These are phyloP conservation scores for Suillus fuscotomentosus DNA, from an alignment of 768 basidiomycete genomes.

Conservation along the genomic window DNA sequence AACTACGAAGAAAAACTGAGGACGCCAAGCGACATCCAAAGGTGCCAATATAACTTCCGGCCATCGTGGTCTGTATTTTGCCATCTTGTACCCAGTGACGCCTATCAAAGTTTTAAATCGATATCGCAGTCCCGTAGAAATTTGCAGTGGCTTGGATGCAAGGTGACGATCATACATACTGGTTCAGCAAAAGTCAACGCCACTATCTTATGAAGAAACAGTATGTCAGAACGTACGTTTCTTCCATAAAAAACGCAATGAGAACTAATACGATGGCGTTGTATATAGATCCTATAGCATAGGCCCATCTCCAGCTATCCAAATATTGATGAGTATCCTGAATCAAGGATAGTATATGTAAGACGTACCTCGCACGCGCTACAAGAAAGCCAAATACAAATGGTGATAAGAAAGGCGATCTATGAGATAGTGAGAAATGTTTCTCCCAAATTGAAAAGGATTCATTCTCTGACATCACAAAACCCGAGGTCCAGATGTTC, in stretches of 20 bases:
- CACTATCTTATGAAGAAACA: not conserved
- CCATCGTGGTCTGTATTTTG: constrained; percentile 46
- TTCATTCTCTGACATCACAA: constrained; percentile 48
- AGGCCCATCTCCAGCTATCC: constrained; percentile 48
- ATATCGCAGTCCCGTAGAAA: constrained; percentile 33
- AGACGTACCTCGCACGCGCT: constrained; percentile 23
- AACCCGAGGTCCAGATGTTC: constrained; percentile 53
- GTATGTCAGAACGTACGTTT: constrained; percentile 36
- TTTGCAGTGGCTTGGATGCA: constrained; percentile 10
- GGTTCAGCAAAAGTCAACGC: constrained; percentile 4
- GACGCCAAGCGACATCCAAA: constrained; percentile 46
- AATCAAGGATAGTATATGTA: not conserved
- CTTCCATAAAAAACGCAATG: constrained; percentile 47
- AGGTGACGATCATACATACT: constrained; percentile 48
- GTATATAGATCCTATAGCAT: constrained; percentile 51
- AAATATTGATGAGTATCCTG: not conserved
- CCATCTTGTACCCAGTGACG: constrained; percentile 44
- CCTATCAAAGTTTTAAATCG: constrained; percentile 49
- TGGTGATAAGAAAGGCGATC: constrained; percentile 29
- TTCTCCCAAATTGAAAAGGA: constrained; percentile 25
- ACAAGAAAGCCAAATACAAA: constrained; percentile 29
- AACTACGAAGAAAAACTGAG: constrained; percentile 41
- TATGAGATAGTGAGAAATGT: constrained; percentile 35
- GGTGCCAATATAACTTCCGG: constrained; percentile 29
- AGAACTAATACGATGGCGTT: constrained; percentile 41